A percentile compares a stretch with the other conserved stretches of the same genome.
Conservation (phyloP, 345 rosid species). For the Eucalyptus leucophloia region DNA sequence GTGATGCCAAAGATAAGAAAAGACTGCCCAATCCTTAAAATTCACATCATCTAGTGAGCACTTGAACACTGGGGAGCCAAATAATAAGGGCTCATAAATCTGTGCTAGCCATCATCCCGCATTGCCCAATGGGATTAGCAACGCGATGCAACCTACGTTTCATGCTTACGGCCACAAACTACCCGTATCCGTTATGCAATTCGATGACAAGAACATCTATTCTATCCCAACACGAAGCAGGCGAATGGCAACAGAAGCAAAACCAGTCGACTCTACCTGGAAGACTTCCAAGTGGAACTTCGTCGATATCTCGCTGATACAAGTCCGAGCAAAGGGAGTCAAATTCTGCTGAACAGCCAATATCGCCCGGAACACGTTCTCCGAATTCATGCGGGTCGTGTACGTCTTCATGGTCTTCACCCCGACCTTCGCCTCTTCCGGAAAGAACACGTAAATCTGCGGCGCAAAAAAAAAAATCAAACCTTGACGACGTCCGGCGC, state of each 20-base stretch:
- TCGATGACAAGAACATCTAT: background rate
- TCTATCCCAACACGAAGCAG: background rate
- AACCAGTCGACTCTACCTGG: slow-evolving; percentile 36
- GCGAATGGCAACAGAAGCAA: background rate
- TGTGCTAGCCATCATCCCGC: background rate
- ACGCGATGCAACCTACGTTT: background rate
- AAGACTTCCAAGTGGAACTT: slow-evolving; percentile 85
- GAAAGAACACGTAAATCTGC: slow-evolving; percentile 88
- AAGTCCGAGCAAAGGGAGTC: slow-evolving; percentile 88
- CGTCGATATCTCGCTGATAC: slow-evolving; percentile 53
- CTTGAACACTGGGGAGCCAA: background rate
- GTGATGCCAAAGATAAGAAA: background rate
- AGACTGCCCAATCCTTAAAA: background rate
- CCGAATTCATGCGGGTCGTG: slow-evolving; percentile 72
- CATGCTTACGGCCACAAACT: background rate
- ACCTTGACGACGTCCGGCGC: background rate
- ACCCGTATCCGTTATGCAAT: background rate
- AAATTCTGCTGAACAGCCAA: slow-evolving; percentile 71
- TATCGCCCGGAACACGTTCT: slow-evolving; percentile 74
- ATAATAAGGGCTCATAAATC: background rate
- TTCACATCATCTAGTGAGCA: background rate
- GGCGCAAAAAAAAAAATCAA: background rate
- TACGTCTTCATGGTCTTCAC: slow-evolving; percentile 88
- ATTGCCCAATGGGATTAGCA: background rate
- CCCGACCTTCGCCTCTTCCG: slow-evolving; percentile 85